Percentiles rank a stretch among this genome's conserved stretches.
Conservation (phyloP, 176 grass and related monocot species). For the Cenchrus fungigraminus region DNA sequence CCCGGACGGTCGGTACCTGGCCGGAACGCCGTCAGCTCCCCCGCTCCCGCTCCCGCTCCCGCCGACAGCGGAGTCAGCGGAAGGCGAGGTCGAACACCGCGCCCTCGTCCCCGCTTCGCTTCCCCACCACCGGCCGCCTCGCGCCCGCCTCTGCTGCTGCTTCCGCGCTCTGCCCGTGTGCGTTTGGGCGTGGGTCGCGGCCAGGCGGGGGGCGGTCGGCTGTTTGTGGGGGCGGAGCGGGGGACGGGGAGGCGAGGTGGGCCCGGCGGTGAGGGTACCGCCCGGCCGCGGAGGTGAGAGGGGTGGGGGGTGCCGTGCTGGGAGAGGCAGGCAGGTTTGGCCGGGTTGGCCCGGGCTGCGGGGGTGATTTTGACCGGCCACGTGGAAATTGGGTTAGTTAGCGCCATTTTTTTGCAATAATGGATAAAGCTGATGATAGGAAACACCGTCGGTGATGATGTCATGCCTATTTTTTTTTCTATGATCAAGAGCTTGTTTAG, state of each 20-base stretch:
- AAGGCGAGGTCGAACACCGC: background rate
- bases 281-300: background rate
- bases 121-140: background rate
- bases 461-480: no score
- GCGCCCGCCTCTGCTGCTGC: background rate
- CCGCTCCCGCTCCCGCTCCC: background rate
- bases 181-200: conserved; percentile 48
- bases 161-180: conserved; percentile 10
- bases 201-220: conserved; percentile 37
- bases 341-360: background rate
- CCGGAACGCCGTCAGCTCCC: conserved; percentile 1
- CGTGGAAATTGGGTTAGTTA: conserved; percentile 37
- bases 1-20: background rate
- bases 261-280: conserved; percentile 45
- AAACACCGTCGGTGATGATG: no score
- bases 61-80: background rate
- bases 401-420: background rate
- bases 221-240: conserved; percentile 42
- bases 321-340: background rate
- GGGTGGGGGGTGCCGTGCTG: background rate
- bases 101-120: background rate
- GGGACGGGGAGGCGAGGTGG: background rate
- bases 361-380: conserved; percentile 40
- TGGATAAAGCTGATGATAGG: background rate
- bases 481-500: no score